Evolutionary conservation across 495 filamentous ascomycete genomes (phyloP).

Genomic region (Diplogelasinospora grovesii): DNA sequence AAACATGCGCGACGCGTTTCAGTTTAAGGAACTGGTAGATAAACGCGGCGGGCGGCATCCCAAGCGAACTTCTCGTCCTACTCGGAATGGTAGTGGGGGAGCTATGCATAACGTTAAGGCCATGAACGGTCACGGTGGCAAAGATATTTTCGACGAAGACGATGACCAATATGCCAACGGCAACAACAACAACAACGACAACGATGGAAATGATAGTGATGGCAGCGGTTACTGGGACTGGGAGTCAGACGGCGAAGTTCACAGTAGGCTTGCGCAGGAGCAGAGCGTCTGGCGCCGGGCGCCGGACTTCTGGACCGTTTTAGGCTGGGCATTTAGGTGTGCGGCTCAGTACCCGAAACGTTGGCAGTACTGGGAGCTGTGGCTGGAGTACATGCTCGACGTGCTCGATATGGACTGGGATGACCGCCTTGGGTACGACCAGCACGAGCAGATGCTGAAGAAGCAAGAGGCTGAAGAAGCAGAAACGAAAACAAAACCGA

Average conservation of each 20-base stretch:
- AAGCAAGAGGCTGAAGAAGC: neutral
- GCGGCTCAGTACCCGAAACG: constrained; percentile 59
- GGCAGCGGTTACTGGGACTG: constrained; percentile 17
- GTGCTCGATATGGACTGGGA: constrained; percentile 70
- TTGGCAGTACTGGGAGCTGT: constrained; percentile 79
- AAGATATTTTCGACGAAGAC: too few relatives aligned
- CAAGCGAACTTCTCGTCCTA: too few relatives aligned
- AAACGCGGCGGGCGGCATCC: constrained; percentile 23
- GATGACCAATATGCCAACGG: too few relatives aligned
- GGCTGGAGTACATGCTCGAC: constrained; percentile 75
- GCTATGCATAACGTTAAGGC: neutral
- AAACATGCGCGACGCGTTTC: constrained; percentile 31
- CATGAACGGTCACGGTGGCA: constrained; percentile 1
- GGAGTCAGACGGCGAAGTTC: constrained; percentile 35
- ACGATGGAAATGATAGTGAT: constrained; percentile 11
- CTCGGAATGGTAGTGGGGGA: neutral
- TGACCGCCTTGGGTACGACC: constrained; percentile 40
- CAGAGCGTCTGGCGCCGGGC: constrained; percentile 65
- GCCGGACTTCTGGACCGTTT: constrained; percentile 80
- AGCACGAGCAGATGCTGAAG: neutral
- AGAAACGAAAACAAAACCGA: too few relatives aligned
- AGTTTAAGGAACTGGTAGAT: constrained; percentile 25
- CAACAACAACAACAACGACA: constrained; percentile 2
- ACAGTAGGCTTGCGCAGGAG: constrained; percentile 51
- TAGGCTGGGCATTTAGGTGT: constrained; percentile 94